Conservation (phyloP, 257 asterid species). For the Lithospermum erythrorhizon region DNA sequence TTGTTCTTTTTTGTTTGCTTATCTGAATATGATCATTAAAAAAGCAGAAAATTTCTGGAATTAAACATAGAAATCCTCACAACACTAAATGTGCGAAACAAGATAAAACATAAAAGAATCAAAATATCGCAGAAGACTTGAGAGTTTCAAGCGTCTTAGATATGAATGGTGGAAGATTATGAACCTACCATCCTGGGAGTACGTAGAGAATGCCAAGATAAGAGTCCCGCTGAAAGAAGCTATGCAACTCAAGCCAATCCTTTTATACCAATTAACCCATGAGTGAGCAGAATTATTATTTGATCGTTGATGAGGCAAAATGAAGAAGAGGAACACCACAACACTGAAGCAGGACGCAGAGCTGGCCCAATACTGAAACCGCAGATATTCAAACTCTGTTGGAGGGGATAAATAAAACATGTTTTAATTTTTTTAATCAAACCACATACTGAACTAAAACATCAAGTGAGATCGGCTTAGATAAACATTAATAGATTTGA, state of each 20-base stretch:
- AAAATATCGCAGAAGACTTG: neutral
- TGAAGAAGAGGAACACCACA: constrained; percentile 39
- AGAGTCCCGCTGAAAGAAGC: constrained; percentile 35
- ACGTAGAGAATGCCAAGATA: constrained; percentile 27
- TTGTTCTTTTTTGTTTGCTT: neutral
- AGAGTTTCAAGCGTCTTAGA: neutral
- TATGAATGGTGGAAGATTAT: constrained; percentile 4
- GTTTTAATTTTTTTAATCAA: neutral
- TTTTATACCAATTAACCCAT: constrained; percentile 20
- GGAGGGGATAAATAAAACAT: constrained; percentile 10
- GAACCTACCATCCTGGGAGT: constrained; percentile 30
- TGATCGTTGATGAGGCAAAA: constrained; percentile 28
- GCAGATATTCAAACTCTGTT: constrained; percentile 70
- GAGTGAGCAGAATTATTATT: constrained; percentile 12
- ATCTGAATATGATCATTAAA: neutral
- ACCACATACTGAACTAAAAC: neutral
- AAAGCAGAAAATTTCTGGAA: neutral
- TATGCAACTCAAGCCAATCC: constrained; percentile 27
- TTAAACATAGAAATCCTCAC: too few species aligned
- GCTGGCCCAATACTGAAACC: constrained; percentile 71
- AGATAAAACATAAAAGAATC: too few species aligned
- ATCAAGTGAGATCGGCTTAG: neutral
- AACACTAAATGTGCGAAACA: too few species aligned
- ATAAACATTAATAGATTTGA: neutral
- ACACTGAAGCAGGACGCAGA: constrained; percentile 55